Evolutionary conservation across 805 yeast species (phyloP).

Genomic region (Isabelozyma pseudorhagii): DNA sequence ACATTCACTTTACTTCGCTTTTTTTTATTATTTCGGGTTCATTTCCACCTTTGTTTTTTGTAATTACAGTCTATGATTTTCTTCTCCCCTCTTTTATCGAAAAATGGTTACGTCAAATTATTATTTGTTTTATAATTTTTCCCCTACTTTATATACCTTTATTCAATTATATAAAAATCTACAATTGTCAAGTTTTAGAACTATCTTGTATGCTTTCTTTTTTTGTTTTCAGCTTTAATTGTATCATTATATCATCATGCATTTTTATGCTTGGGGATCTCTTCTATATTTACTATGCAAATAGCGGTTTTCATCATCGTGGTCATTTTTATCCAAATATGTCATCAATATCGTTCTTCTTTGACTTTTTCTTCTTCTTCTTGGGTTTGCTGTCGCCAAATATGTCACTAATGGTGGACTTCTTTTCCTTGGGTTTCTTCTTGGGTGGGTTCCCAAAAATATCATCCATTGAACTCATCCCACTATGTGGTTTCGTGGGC

Average conservation of each 20-base stretch:
- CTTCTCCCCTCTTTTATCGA: neutral
- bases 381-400: slow-evolving; percentile 8
- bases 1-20: neutral
- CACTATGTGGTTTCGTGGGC: neutral
- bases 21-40: neutral
- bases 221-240: too few relatives aligned
- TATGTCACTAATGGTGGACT: neutral
- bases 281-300: too few relatives aligned
- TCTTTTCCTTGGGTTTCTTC: slow-evolving; percentile 6
- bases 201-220: neutral
- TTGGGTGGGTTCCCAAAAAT: neutral
- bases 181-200: neutral
- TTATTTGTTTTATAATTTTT: too few relatives aligned
- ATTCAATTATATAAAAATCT: neutral
- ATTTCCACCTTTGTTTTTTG: neutral
- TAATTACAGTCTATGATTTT: neutral
- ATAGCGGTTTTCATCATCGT: neutral
- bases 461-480: neutral
- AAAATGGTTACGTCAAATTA: neutral
- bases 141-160: too few relatives aligned
- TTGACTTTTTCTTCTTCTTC: slow-evolving; percentile 41
- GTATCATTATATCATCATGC: neutral
- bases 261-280: too few relatives aligned
- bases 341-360: slow-evolving; percentile 63
- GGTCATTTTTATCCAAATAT: slow-evolving; percentile 55